Base-by-base conservation (phyloP, 345 rosid species). In the Heritiera fomes region DNA sequence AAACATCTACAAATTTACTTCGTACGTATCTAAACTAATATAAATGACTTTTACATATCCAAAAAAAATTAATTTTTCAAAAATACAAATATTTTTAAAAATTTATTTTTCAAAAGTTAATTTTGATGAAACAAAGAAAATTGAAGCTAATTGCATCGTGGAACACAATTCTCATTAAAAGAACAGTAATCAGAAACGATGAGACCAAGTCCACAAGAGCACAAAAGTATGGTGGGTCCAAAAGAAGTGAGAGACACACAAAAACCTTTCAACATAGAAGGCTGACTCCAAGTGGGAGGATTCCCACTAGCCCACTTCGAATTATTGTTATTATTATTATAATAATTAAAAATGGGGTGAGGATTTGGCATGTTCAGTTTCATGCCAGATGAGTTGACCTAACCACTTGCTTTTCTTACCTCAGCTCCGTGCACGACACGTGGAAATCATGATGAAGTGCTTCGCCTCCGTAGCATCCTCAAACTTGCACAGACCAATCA, bases 361-460 rank as follows among this genome's bases (percentile, higher is more conserved):
- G 2, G 68, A 63, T 46, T 38, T 64, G 69, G 69, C 69, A 9
- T 4, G 38, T 9, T 63, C 43, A 63, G 6, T 63, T 63, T 63
- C 68, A 63, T 65, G 59, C 60, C 75, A 49, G 32, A 28, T 10
- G 17, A 71, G 75, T 71, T 71, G 75, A 71, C 75, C 41, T 28
- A 28, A 71, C 75, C 3, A 52, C 14, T 71, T 7, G 75, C 41
- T n/a, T 2, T 71, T 50, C 45, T 46, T 30, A 32, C 61, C 41
- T 23, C 41, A 20, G 5, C 65, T n/a, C 4, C 11, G 73, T 58
- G 55, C 34, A 58, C 34, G 52, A 58, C 65, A 74, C n/a, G n/a
- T n/a, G n/a, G n/a, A n/a, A n/a, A 8, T 40, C n/a, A 40, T 17
- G 30, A 9, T 20, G 56, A 3, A 2, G 77, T 74, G 77, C 65